Percentiles rank a stretch among this genome's conserved stretches.
Conservation (phyloP, 2,329 filamentous ascomycete species). For the Cercospora sesami region DNA sequence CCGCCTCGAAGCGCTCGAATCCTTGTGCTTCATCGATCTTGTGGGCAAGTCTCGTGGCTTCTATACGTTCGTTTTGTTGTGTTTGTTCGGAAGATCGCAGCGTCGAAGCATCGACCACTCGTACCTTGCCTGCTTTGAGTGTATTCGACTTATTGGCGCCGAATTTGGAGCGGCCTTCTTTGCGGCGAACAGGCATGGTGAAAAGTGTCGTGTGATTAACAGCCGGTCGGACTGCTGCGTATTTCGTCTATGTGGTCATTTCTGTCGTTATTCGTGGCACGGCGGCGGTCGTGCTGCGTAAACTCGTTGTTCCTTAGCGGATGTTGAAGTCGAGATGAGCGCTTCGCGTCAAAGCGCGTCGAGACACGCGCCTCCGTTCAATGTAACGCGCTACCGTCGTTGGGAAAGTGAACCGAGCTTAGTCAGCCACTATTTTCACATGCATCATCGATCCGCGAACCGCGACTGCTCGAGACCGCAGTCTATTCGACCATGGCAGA, state of each 20-base stretch:
- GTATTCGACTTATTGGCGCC: conserved; percentile 36
- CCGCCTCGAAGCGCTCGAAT: conserved; percentile 87
- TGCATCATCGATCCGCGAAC: conserved; percentile 15
- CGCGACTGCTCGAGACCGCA: not conserved
- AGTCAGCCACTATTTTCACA: conserved; percentile 7
- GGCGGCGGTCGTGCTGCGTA: not conserved
- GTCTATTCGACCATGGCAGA: conserved; percentile 45
- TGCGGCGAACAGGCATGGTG: conserved; percentile 49
- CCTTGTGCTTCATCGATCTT: conserved; percentile 94
- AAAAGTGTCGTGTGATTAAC: not conserved
- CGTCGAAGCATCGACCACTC: conserved; percentile 71
- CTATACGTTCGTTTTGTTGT: conserved; percentile 88
- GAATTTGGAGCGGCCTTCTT: conserved; percentile 44
- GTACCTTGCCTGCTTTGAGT: conserved; percentile 45
- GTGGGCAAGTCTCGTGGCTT: conserved; percentile 78
- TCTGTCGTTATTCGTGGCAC: conserved; percentile 10
- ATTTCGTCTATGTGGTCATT: conserved; percentile 5
- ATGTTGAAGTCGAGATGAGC: conserved; percentile 1
- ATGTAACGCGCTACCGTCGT: not conserved
- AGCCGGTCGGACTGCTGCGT: conserved; percentile 5
- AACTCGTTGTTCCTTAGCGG: not conserved
- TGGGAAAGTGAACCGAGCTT: not conserved
- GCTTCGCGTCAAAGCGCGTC: conserved; percentile 3
- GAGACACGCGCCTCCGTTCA: not conserved
- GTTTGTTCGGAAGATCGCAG: conserved; percentile 77